Evolutionary conservation across 2,329 filamentous ascomycete genomes (phyloP), one percentile per base, ranked within the genome.

Genomic region (Hypoxylon sp.): DNA sequence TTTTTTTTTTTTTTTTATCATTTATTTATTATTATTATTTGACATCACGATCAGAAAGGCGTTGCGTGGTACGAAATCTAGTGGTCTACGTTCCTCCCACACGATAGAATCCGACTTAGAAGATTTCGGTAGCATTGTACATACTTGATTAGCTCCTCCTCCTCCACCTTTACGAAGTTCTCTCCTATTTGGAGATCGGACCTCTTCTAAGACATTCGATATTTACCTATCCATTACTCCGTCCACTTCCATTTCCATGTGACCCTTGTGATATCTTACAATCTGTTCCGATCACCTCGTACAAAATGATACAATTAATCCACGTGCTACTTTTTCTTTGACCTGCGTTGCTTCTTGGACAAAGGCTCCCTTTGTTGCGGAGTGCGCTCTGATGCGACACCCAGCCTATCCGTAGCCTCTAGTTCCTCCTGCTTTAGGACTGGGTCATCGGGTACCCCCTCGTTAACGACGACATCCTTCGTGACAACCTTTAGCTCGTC

Each of bases 401-500:
- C 19, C 16, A 32, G 0, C 17, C 19, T 26, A 35, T 51, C 38
- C n/a, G 27, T 9, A 38, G 37, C 26, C 9, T 31, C 31, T 8
- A 32, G 34, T 16, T 53, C 42, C 16, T 32, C 29, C 20, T 26
- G n/a, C n/a, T n/a, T n/a, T n/a, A n/a, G n/a, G n/a, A n/a, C 35
- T 27, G 32, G 31, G 12, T 32, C 23, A 5, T 53, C 42, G 6
- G 42, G 25, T 42, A n/a, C 7, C 29, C 54, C 58, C 21, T 25
- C 21, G 21, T 25, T 25, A 2, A 56, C 44, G 20, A 47, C 58
- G 15, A 60, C 43, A 1, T 52, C 47, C 11, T 64, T 59, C 19
- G 57, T 61, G 25, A 65, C 56, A 5, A 63, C 62, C 12, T 63
- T 60, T 44, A 67, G 66, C 58, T 65, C 70, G 54, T 64, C 13